phyloP scores from a whole-genome alignment of 495 filamentous ascomycete species.

The Hyphodiscus hymeniophilus region DNA sequence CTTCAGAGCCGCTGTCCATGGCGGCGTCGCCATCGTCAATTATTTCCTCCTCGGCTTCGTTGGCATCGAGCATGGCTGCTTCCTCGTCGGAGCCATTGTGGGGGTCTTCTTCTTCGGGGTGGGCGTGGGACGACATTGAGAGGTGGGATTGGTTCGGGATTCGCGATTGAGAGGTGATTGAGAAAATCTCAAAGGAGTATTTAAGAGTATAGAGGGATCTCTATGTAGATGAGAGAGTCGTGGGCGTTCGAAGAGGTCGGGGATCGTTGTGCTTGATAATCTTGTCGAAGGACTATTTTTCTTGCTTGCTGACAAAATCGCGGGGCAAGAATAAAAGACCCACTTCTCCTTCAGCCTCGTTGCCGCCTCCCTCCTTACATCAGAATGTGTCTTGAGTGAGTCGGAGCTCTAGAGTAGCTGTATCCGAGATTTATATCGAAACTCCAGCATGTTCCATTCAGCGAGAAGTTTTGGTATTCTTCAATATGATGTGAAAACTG shows the following conservation, averaged over 20 bases:
- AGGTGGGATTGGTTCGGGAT: background rate
- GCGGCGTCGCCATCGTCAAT: conserved; percentile 60
- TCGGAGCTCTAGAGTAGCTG: too few relatives aligned
- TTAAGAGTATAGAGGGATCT: too few relatives aligned
- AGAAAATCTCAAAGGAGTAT: too few relatives aligned
- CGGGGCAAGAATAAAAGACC: background rate
- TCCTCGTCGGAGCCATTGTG: conserved; percentile 37
- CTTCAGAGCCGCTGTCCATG: conserved; percentile 54
- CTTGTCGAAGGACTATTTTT: background rate
- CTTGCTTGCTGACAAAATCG: background rate
- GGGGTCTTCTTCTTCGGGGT: conserved; percentile 40
- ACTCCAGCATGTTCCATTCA: too few relatives aligned
- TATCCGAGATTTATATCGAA: too few relatives aligned
- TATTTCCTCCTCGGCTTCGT: conserved; percentile 65
- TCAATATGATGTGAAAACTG: too few relatives aligned
- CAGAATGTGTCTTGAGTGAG: too few relatives aligned
- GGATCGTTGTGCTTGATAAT: too few relatives aligned
- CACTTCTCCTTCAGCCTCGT: background rate
- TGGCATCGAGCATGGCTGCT: conserved; percentile 53
- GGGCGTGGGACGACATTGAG: conserved; percentile 37
- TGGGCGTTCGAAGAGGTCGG: too few relatives aligned
- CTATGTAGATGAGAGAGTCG: too few relatives aligned
- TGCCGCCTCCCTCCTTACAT: background rate
- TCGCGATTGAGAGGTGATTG: too few relatives aligned
- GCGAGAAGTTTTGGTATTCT: too few relatives aligned